These are phyloP conservation scores for Keithomyces neogunnii DNA, from an alignment of 2,329 filamentous ascomycete genomes.

Conservation along the genomic window DNA sequence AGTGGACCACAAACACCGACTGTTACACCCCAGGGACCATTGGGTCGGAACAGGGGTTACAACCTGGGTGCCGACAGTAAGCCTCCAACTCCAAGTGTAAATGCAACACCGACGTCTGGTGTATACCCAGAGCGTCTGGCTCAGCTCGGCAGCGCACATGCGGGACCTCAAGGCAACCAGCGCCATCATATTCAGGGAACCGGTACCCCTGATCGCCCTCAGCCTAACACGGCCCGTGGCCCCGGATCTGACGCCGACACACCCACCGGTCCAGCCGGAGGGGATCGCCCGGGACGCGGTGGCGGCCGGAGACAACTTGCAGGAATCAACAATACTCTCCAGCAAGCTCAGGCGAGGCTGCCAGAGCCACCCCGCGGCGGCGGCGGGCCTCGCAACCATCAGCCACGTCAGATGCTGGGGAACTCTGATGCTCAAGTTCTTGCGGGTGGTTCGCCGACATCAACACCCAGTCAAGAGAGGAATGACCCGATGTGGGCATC, in stretches of 20 bases:
- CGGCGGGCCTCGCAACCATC: constrained; percentile 23
- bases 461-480: constrained; percentile 41
- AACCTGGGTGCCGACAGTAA: constrained; percentile 13
- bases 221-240: constrained; percentile 14
- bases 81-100: constrained; percentile 16
- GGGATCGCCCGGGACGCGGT: constrained; percentile 26
- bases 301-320: constrained; percentile 46
- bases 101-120: constrained; percentile 18
- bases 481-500: constrained; percentile 30
- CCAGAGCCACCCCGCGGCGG: constrained; percentile 27
- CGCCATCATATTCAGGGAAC: constrained; percentile 17
- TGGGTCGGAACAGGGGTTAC: constrained; percentile 35
- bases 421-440: constrained; percentile 49
- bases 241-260: constrained; percentile 19
- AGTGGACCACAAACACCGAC: constrained; percentile 21
- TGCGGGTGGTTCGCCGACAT: constrained; percentile 42
- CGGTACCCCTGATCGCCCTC: constrained; percentile 22
- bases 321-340: constrained; percentile 51
- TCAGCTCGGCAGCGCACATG: constrained; percentile 29
- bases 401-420: constrained; percentile 34
- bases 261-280: constrained; percentile 26
- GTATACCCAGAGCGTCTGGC: constrained; percentile 44
- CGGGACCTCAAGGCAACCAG: constrained; percentile 21
- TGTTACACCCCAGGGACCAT: constrained; percentile 14
- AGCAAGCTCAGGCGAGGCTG: constrained; percentile 39